A percentile compares a stretch with the other conserved stretches of the same genome.
Conservation (phyloP, 768 basidiomycete species). For the Gelatoporia subvermispora region DNA sequence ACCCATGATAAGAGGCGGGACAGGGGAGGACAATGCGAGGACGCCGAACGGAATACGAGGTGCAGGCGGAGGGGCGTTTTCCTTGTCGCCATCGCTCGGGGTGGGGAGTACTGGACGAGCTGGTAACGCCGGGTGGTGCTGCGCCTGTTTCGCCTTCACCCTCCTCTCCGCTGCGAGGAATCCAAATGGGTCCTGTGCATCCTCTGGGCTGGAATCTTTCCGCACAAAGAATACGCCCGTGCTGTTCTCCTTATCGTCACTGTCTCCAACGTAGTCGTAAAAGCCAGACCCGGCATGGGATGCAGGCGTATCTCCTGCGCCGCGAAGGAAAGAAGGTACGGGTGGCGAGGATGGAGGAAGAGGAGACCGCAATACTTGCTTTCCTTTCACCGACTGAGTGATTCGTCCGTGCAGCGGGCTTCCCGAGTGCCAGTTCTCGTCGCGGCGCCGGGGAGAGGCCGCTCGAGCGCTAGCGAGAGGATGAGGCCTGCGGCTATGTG, state of each 20-base stretch:
- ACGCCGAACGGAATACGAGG: conserved; percentile 18
- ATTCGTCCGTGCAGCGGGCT: conserved; percentile 3
- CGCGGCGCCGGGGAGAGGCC: conserved; percentile 1
- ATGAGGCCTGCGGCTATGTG: not conserved
- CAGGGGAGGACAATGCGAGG: conserved; percentile 10
- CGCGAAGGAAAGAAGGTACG: conserved; percentile 1
- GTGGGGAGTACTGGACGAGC: not conserved
- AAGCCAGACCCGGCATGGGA: not conserved
- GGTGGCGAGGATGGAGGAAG: conserved; percentile 25
- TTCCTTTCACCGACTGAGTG: conserved; percentile 4
- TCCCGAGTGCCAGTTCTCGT: conserved; percentile 5
- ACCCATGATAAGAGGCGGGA: not conserved
- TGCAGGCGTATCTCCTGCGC: conserved; percentile 3
- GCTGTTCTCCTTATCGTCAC: conserved; percentile 5
- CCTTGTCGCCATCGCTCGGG: conserved; percentile 7
- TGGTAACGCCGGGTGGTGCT: not conserved
- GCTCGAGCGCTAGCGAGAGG: conserved; percentile 2
- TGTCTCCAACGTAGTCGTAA: not conserved
- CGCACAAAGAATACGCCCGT: not conserved
- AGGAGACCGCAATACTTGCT: conserved; percentile 9
- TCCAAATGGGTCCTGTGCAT: conserved; percentile 24
- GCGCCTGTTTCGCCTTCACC: conserved; percentile 15
- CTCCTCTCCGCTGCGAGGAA: conserved; percentile 21
- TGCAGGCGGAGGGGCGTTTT: not conserved
- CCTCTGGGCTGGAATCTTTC: not conserved